Percentiles rank a stretch among this genome's conserved stretches.
Evolutionary conservation across 2,329 filamentous ascomycete species (phyloP).

Genomic region (Apiospora koreana): DNA sequence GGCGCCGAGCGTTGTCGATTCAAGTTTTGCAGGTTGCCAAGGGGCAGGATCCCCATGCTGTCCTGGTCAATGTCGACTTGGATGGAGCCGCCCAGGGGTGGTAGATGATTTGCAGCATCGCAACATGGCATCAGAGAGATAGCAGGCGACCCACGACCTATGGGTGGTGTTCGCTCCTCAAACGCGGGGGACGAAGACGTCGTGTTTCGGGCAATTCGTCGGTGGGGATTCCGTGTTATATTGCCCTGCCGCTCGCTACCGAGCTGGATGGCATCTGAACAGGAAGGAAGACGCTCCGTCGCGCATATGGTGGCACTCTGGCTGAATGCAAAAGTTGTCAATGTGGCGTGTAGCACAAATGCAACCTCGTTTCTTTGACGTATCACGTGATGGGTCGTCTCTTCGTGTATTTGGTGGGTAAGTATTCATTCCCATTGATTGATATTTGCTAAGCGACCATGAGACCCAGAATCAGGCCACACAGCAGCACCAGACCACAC

Average conservation of each 20-base stretch:
- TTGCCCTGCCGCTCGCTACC: conserved; percentile 1
- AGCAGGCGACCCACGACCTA: neutral
- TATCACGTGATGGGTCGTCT: neutral
- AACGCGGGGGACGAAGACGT: neutral
- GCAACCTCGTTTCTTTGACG: neutral
- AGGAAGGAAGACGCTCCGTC: neutral
- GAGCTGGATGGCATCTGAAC: neutral
- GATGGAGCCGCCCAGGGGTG: neutral
- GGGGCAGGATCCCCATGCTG: neutral
- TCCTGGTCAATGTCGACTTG: neutral
- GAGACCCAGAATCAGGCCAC: neutral
- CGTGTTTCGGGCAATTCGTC: neutral
- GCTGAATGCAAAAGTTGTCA: conserved; percentile 2
- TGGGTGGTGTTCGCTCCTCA: neutral
- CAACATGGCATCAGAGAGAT: neutral
- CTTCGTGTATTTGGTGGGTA: neutral
- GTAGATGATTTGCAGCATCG: neutral
- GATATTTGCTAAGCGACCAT: neutral
- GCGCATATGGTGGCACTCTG: neutral
- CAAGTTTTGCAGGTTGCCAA: neutral
- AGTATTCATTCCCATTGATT: neutral
- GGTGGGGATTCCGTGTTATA: neutral
- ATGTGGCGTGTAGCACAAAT: neutral
- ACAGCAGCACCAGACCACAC: neutral
- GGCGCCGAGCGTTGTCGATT: neutral